phyloP scores from a whole-genome alignment of 805 yeast species.

The Wickerhamiella domercqiae region DNA sequence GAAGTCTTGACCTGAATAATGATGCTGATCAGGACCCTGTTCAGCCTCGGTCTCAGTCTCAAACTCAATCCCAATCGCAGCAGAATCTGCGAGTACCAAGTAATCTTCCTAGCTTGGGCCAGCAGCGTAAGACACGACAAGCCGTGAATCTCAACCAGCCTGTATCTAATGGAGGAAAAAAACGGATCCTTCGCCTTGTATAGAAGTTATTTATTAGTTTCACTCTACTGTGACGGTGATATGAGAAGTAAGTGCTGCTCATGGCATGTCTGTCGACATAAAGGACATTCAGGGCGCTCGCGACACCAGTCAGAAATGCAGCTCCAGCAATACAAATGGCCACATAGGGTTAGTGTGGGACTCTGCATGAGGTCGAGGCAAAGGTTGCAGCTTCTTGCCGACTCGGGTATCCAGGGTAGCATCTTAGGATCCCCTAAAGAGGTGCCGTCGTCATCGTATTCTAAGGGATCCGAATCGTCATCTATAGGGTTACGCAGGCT shows the following conservation, averaged over 20 bases:
- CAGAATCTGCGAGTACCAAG: background rate
- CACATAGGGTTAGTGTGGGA: conserved; percentile 81
- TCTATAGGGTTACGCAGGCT: conserved; percentile 9
- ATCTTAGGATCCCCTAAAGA: conserved; percentile 41
- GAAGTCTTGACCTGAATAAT: no score
- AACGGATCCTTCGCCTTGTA: no score
- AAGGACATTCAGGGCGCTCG: conserved; percentile 79
- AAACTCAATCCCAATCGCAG: no score
- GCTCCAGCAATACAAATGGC: conserved; percentile 86
- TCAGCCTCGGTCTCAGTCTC: no score
- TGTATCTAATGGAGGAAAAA: no score
- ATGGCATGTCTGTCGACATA: conserved; percentile 60
- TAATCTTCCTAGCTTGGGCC: no score
- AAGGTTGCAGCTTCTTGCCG: conserved; percentile 65
- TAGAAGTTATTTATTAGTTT: no score
- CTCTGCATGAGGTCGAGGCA: conserved; percentile 67
- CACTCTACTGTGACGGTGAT: no score
- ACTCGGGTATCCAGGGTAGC: conserved; percentile 54
- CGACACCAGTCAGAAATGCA: conserved; percentile 83
- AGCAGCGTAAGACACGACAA: no score
- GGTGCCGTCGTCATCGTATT: conserved; percentile 20
- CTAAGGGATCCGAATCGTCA: conserved; percentile 7
- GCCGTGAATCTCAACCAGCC: no score
- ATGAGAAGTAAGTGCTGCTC: conserved; percentile 51
- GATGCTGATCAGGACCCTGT: no score